These are phyloP conservation scores for Kazachstania sp. DNA, from an alignment of 1,139 yeast species.

Conservation along the genomic window DNA sequence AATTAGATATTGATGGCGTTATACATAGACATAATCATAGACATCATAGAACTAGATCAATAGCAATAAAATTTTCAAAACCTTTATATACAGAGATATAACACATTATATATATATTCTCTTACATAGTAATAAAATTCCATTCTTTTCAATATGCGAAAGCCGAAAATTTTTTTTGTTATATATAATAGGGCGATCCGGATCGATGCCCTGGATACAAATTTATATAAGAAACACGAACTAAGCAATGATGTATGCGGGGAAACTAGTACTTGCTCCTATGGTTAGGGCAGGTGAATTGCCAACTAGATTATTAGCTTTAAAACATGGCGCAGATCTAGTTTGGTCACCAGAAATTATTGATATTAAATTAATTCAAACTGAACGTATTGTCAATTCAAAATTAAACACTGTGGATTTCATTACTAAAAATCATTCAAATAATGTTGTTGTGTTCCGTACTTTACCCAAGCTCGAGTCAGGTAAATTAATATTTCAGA, in stretches of 20 bases:
- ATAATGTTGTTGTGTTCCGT: conserved; percentile 50
- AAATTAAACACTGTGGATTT: conserved; percentile 54
- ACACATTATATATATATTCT: background rate
- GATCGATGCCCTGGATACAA: no score
- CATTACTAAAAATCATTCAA: conserved; percentile 19
- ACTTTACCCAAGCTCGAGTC: conserved; percentile 57
- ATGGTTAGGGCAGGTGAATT: conserved; percentile 95
- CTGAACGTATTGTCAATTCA: conserved; percentile 52
- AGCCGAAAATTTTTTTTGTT: no score
- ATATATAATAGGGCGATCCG: no score
- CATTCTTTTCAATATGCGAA: background rate
- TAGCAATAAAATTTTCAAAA: conserved; percentile 27
- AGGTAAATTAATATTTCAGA: conserved; percentile 68
- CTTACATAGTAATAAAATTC: background rate
- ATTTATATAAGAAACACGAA: background rate
- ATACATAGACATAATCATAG: background rate
- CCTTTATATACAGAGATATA: conserved; percentile 8
- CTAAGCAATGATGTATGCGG: conserved; percentile 27
- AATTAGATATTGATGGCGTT: background rate
- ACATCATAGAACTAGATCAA: conserved; percentile 30
- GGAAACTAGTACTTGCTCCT: conserved; percentile 83
- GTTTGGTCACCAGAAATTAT: conserved; percentile 95
- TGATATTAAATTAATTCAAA: conserved; percentile 70
- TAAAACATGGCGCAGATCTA: conserved; percentile 80
- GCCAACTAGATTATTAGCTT: conserved; percentile 73